phyloP scores from a whole-genome alignment of 768 basidiomycete genomes.

The Stropharia rugosoannulata region DNA sequence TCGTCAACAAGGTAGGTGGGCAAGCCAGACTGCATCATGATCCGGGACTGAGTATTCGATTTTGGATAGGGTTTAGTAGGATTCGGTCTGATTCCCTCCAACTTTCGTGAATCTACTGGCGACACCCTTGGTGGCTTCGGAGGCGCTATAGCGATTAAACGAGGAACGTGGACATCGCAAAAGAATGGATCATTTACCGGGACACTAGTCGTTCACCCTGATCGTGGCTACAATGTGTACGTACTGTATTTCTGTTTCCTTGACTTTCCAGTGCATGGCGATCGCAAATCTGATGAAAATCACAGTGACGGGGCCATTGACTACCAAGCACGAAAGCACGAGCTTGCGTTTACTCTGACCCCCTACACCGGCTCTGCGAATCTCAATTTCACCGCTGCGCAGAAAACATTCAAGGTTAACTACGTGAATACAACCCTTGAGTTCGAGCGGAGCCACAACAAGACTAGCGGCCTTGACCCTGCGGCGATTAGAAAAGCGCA shows the following conservation, averaged over 20 bases:
- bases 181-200: constrained; percentile 43
- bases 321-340: constrained; percentile 64
- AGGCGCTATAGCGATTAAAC: constrained; percentile 58
- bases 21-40: neutral
- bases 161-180: constrained; percentile 36
- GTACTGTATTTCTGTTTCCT: constrained; percentile 22
- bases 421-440: constrained; percentile 53
- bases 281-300: neutral
- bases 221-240: constrained; percentile 62
- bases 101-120: constrained; percentile 54
- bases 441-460: constrained; percentile 41
- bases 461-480: constrained; percentile 58
- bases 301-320: constrained; percentile 51
- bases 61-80: constrained; percentile 49
- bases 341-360: constrained; percentile 53
- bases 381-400: constrained; percentile 48
- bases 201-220: constrained; percentile 54
- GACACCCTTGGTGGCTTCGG: constrained; percentile 65
- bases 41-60: neutral
- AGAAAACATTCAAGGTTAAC: constrained; percentile 47
- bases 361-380: constrained; percentile 50
- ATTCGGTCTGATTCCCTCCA: constrained; percentile 61
- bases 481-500: constrained; percentile 41
- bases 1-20: constrained; percentile 12
- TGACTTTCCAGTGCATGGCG: neutral